Evolutionary conservation across 129 eudicot genomes (phyloP), one percentile per base, ranked within the genome.

Genomic region (Flaveria brownii): DNA sequence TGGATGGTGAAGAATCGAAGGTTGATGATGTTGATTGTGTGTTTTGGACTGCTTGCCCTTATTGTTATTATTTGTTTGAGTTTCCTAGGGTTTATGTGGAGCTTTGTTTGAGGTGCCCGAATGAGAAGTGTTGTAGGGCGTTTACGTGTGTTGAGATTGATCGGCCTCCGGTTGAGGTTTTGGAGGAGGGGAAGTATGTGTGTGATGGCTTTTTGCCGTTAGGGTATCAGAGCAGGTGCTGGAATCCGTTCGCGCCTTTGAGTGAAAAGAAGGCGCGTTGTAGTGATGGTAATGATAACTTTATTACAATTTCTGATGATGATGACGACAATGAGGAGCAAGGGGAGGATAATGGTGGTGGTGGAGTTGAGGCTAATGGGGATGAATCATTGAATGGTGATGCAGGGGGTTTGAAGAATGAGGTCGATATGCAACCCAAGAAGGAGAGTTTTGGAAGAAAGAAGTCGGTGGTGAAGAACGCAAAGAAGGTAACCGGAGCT

Each of bases 11-110:
- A 54, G 54, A 72, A 6, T 17, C 41, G 5, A 1, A 6, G 23
- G 41, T 39, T 12, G 42, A 9, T 11, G 22, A 39, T 63, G 82
- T 23, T 16, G 88, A 52, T 25, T 6, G 36, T 9, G 72, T 47
- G 2, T 86, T 92, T 54, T 92, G 98, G 96, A 92, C 96, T 17
- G 78, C 83, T 60, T 92, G 96, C 73, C 98, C 98, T 9, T 89
- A 92, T 75, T 92, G 98, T 71, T 89, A 82, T 68, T 72, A 75
- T 33, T 68, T 90, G 69, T 92, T 81, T 28, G 91, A 92, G 83
- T 92, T 65, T 71, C 71, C 67, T 61, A 85, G 78, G 86, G 85
- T 77, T 76, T 92, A 78, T 82, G 62, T 86, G 60, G 94, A 82
- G 33, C 73, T 69, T 62, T 78, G 85, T 82, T 80, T 92, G 82